Base-by-base conservation (phyloP, 345 rosid species). In the Salix dunnii region DNA sequence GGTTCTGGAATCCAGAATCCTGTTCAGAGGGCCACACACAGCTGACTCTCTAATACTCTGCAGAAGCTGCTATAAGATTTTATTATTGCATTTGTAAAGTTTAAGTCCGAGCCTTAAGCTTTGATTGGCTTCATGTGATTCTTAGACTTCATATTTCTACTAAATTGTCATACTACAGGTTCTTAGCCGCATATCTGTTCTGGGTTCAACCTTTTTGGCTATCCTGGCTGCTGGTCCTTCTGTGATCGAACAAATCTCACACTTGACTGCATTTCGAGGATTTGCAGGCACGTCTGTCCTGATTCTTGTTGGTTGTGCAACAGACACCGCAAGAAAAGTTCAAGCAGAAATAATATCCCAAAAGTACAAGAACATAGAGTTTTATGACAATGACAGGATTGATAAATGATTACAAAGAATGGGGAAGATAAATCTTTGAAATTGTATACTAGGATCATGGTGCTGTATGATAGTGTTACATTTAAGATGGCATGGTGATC, bases 221-320 rank as follows among this genome's bases (percentile, higher is more conserved):
- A 86, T 93, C 77, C 88, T 96, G 72, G 98, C 99, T 70, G 98
- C 97, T n/a, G 99, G 98, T 83, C 99, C 98, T 17, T 92, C 98
- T 0, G 91, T 91, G 33, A 80, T 96, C 0, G 99, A 96, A 82
- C 96, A 92, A 85, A 81, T 79, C 78, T 88, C 99, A 13, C 97
- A 93, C 87, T 87, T 93, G 89, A 96, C 97, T 28, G 99, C 98
- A 76, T 96, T 96, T 81, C 87, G 97, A 65, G 99, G 99, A 83
- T 96, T 96, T 36, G 99, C 99, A 6, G 99, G 98, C 42, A 96
- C 99, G 48, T 96, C 99, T 17, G 94, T 96, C 74, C 97, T 96
- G 64, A 96, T 96, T 82, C 97, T 96, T 62, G 99, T 96, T 6
- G 99, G 99, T n/a, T 93, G 99, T 82, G 99, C 99, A 0, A 93